Conservation (phyloP, 2,329 filamentous ascomycete species). For the Stagonosporopsis chrysanthemi region DNA sequence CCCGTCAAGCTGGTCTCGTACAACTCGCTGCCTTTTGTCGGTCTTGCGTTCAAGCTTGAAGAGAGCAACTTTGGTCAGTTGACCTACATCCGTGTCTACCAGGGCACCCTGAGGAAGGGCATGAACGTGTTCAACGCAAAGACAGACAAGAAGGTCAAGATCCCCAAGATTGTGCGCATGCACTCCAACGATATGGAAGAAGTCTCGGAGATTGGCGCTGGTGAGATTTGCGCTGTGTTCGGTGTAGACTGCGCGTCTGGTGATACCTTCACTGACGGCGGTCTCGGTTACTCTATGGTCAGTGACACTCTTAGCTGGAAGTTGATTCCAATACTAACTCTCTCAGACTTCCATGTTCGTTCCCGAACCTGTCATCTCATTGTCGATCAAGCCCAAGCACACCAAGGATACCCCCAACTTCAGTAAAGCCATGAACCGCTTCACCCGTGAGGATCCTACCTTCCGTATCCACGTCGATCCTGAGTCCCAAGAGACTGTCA, state of each 20-base stretch:
- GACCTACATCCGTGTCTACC: constrained; percentile 98
- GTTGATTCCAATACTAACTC: constrained; percentile 19
- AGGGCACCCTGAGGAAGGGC: constrained; percentile 88
- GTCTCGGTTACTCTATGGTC: constrained; percentile 87
- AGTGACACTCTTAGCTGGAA: constrained; percentile 20
- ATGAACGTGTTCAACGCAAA: constrained; percentile 92
- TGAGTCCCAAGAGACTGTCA: constrained; percentile 96
- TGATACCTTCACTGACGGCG: constrained; percentile 96
- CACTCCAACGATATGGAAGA: constrained; percentile 99
- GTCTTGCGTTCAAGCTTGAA: constrained; percentile 97
- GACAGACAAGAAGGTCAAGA: constrained; percentile 93
- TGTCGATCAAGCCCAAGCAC: constrained; percentile 96
- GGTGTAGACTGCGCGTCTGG: constrained; percentile 97
- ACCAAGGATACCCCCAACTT: constrained; percentile 92
- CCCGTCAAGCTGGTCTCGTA: constrained; percentile 90
- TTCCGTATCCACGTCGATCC: constrained; percentile 93
- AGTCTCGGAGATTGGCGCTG: constrained; percentile 87
- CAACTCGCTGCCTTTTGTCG: constrained; percentile 91
- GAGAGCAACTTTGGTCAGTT: constrained; percentile 98
- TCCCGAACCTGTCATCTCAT: constrained; percentile 95
- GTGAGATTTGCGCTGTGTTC: constrained; percentile 98
- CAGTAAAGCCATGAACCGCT: constrained; percentile 97
- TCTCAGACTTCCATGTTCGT: constrained; percentile 88
- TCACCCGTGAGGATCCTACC: constrained; percentile 97
- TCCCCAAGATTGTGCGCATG: constrained; percentile 98